phyloP scores from a whole-genome alignment of 805 yeast genomes.

The Candida vaughaniae region DNA sequence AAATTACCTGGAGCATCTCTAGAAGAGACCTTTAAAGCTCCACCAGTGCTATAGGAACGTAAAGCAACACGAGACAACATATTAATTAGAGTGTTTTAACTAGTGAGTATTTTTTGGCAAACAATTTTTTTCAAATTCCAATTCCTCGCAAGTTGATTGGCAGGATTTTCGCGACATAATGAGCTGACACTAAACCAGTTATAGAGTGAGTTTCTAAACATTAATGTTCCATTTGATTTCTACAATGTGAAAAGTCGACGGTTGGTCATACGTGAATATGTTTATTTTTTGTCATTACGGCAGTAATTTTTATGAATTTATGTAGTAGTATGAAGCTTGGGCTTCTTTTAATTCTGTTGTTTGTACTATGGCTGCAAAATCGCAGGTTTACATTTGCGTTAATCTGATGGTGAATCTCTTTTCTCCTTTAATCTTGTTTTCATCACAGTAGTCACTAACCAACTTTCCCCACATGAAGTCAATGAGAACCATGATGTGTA shows the following conservation, averaged over 20 bases:
- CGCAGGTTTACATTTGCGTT: conserved; percentile 9
- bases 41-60: conserved; percentile 44
- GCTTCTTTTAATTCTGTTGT: no score
- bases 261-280: no score
- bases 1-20: conserved; percentile 64
- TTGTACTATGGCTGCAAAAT: conserved; percentile 1
- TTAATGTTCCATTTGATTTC: no score
- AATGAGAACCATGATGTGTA: conserved; percentile 63
- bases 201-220: no score
- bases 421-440: conserved; percentile 34
- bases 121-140: conserved; percentile 1
- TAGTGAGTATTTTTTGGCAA: conserved; percentile 4
- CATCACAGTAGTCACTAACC: conserved; percentile 56
- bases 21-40: conserved; percentile 46
- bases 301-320: no score
- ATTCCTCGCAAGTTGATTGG: conserved; percentile 11
- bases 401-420: conserved; percentile 11
- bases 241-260: no score
- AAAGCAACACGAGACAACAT: conserved; percentile 44
- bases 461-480: conserved; percentile 84
- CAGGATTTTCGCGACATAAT: no score
- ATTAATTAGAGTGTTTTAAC: conserved; percentile 2
- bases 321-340: no score
- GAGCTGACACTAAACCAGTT: no score
- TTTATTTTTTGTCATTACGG: no score